Conservation (phyloP, 139 green algal genomes). For the Coelastrella sp. region DNA sequence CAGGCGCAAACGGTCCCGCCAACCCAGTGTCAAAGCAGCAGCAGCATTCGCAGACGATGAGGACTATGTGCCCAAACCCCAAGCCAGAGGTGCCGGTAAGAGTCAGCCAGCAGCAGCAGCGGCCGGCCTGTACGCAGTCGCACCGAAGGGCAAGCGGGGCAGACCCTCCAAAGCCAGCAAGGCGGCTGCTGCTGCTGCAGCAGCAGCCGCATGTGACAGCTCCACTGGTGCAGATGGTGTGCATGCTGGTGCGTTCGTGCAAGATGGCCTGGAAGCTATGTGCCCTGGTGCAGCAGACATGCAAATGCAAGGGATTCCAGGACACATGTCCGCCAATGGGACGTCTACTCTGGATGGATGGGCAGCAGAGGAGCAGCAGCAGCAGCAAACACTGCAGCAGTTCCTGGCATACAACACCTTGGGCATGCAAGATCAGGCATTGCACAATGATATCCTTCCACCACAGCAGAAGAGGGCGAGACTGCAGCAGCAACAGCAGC, state of each 20-base stretch:
- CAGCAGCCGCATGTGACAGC: conserved; percentile 9
- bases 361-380: conserved; percentile 19
- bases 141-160: not conserved
- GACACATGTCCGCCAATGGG: too few relatives aligned
- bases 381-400: conserved; percentile 11
- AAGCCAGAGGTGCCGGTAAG: not conserved
- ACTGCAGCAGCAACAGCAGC: not conserved
- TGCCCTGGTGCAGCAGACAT: not conserved
- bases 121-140: not conserved
- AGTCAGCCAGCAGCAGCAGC: not conserved
- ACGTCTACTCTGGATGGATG: too few relatives aligned
- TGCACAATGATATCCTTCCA: not conserved
- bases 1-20: conserved; percentile 17
- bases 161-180: conserved; percentile 4
- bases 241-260: not conserved
- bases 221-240: not conserved
- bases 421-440: not conserved
- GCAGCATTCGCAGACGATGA: not conserved
- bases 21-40: not conserved
- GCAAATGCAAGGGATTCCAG: too few relatives aligned
- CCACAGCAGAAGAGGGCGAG: not conserved
- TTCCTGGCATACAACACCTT: not conserved
- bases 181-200: conserved; percentile 34
- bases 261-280: not conserved
- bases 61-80: not conserved